Conservation (phyloP, 345 rosid genomes). For the Murraya koenigii region DNA sequence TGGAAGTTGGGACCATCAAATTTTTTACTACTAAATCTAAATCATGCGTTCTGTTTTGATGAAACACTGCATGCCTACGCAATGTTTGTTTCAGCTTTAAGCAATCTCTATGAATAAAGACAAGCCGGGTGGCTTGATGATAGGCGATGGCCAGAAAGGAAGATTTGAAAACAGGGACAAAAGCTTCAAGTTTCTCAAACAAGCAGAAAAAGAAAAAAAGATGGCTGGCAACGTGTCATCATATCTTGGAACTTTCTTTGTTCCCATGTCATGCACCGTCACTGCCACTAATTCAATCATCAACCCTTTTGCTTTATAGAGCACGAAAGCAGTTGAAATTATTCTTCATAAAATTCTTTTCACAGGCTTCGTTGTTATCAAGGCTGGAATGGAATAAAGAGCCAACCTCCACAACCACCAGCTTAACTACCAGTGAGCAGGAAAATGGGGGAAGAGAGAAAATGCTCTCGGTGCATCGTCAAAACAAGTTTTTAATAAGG, state of each 20-base stretch:
- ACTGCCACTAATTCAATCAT: background rate
- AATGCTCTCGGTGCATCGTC: too few species aligned
- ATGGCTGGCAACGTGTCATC: background rate
- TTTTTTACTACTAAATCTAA: background rate
- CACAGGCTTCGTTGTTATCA: background rate
- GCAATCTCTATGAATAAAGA: constrained; percentile 19
- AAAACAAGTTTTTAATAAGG: too few species aligned
- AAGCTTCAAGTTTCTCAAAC: constrained; percentile 13
- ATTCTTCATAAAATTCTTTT: background rate
- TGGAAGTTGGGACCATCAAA: constrained; percentile 24
- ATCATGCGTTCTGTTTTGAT: constrained; percentile 10
- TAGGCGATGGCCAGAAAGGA: background rate
- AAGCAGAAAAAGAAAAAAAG: constrained; percentile 9
- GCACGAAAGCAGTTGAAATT: background rate
- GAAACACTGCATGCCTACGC: constrained; percentile 20
- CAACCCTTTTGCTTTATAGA: constrained; percentile 1
- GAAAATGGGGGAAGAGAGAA: too few species aligned
- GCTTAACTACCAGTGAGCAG: constrained; percentile 22
- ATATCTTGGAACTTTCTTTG: constrained; percentile 15
- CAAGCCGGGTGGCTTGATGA: background rate
- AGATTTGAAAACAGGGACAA: background rate
- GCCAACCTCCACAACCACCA: constrained; percentile 37
- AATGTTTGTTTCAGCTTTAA: constrained; percentile 20
- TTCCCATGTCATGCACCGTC: constrained; percentile 4
- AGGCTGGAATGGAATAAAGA: constrained; percentile 8